Base-by-base conservation (phyloP, 2,329 filamentous ascomycete species). In the Botrytis hyacinthi region DNA sequence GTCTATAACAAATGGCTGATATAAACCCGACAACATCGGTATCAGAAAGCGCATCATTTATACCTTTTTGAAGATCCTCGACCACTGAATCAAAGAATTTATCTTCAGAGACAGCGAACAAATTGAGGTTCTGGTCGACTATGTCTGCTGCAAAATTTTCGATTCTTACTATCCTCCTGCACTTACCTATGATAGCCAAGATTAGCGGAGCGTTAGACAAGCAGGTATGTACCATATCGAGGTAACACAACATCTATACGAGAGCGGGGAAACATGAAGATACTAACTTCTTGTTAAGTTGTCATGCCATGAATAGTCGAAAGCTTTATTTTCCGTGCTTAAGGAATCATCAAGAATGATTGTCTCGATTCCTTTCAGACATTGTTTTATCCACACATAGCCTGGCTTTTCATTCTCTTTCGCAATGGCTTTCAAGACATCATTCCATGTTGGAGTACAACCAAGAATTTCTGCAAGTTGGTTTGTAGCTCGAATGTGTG, bases 301-400 rank as follows among this genome's bases (percentile, higher is more conserved):
- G 79, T 92, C 86, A 79, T 94, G 91, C 87, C 89, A 92, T 8
- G 83, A 79, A 77, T 89, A 92, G 0, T 85, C 80, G 76, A 92
- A 87, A 2, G 89, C 86, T 32, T 87, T 84, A 12, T 87, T 85
- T 3, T 84, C 83, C 22, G 84, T 83, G 70, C 87, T 86, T 12
- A 95, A 83, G 0, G 93, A 91, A 81, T 96, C 93, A 77, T 96
- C 93, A n/a, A 97, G 86, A 1, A 97, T 85, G 18, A 95, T 85
- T 1, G 88, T 89, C 80, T 95, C 90, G 42, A 93, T 92, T 1
- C 93, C 93, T 20, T 88, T 82, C 7, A 97, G 85, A 77, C 93
- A 96, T 75, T 84, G 85, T 62, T 83, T 84, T 18, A 88, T 85
- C 84, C 94, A 89, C 4, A 82, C 86, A 8, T 89, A 84, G 72